phyloP scores from a whole-genome alignment of 495 filamentous ascomycete genomes.

The Neurospora sp. region DNA sequence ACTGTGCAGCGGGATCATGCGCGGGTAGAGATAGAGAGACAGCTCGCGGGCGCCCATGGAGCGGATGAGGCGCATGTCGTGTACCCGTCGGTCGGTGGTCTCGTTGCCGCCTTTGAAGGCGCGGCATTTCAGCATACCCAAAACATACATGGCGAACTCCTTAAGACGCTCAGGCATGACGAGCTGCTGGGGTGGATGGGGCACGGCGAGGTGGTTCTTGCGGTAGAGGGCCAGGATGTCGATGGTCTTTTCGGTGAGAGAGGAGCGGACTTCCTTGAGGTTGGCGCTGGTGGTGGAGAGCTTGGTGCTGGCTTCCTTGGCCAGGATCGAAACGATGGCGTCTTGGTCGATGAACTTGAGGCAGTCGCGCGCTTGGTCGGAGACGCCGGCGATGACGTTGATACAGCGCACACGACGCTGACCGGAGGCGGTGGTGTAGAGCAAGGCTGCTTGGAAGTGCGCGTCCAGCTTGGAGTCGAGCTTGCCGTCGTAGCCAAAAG shows the following conservation, averaged over 20 bases:
- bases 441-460: constrained; percentile 90
- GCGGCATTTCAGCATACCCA: constrained; percentile 83
- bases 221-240: constrained; percentile 91
- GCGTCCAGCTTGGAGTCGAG: constrained; percentile 92
- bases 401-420: constrained; percentile 86
- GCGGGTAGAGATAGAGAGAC: constrained; percentile 88
- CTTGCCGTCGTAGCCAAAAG: constrained; percentile 96
- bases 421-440: constrained; percentile 87
- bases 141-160: constrained; percentile 94
- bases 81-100: constrained; percentile 79
- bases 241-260: constrained; percentile 82
- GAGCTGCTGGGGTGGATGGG: constrained; percentile 85
- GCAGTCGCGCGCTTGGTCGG: constrained; percentile 68
- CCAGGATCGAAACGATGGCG: constrained; percentile 74
- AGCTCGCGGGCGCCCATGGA: constrained; percentile 78
- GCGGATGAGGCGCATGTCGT: constrained; percentile 85
- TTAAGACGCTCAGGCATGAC: constrained; percentile 94
- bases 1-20: constrained; percentile 85
- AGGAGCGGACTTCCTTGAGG: constrained; percentile 79
- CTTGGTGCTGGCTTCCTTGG: constrained; percentile 83
- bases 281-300: constrained; percentile 57
- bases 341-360: constrained; percentile 95
- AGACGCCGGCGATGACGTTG: constrained; percentile 88
- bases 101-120: constrained; percentile 92
- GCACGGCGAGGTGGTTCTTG: constrained; percentile 69